These are phyloP conservation scores for Senna siamea DNA, from an alignment of 306 rosid species.

Conservation along the genomic window DNA sequence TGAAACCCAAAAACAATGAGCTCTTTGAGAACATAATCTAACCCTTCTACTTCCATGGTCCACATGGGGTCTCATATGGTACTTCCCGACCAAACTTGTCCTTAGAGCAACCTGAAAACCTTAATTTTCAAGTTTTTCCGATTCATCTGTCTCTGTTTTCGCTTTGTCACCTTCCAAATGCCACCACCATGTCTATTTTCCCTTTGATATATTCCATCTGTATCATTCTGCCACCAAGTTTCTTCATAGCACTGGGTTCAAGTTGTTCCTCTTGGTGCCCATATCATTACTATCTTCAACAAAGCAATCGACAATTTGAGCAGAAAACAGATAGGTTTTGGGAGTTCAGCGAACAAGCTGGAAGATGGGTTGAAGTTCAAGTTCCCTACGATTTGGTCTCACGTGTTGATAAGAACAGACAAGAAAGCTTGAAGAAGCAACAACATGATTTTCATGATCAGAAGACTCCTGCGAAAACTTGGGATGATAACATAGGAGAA, in stretches of 20 bases:
- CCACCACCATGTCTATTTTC: conserved; percentile 53
- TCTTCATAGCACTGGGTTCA: conserved; percentile 27
- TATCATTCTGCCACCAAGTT: background rate
- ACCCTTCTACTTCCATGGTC: conserved; percentile 42
- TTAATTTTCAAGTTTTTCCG: conserved; percentile 34
- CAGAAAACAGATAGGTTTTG: conserved; percentile 82
- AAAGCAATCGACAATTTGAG: conserved; percentile 55
- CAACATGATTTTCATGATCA: conserved; percentile 39
- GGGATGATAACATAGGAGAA: too few species aligned
- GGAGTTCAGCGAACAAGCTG: conserved; percentile 71
- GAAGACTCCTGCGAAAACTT: background rate
- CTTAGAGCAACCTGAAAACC: conserved; percentile 33
- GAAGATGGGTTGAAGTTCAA: conserved; percentile 80
- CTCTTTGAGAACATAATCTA: conserved; percentile 30
- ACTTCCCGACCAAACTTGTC: conserved; percentile 33
- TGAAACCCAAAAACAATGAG: conserved; percentile 34
- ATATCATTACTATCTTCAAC: conserved; percentile 45
- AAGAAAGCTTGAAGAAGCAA: too few species aligned
- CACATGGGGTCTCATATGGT: conserved; percentile 48
- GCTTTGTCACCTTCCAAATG: conserved; percentile 28
- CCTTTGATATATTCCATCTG: conserved; percentile 36
- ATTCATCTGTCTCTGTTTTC: too few species aligned
- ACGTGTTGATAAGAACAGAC: conserved; percentile 46
- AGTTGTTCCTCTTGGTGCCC: conserved; percentile 62
- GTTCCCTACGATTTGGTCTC: conserved; percentile 72